A percentile compares a stretch with the other conserved stretches of the same genome.
Conservation (phyloP, 2,329 filamentous ascomycete genomes). For the Colletotrichum paranaense region DNA sequence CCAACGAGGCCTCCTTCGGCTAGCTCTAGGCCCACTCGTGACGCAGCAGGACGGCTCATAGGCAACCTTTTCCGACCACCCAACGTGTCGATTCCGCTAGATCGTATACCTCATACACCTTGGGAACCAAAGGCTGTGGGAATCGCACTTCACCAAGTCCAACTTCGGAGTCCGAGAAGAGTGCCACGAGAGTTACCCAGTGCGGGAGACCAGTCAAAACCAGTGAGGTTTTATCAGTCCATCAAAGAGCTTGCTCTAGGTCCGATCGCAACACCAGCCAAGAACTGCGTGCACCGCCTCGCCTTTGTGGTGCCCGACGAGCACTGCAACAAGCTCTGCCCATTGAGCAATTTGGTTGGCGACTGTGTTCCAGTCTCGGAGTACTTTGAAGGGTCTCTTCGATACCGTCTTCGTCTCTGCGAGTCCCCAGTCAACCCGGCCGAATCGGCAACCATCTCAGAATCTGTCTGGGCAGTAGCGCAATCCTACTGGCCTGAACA, state of each 20-base stretch:
- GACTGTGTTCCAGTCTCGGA: conserved; percentile 49
- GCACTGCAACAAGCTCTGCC: conserved; percentile 49
- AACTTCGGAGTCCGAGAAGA: conserved; percentile 60
- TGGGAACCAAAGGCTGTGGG: conserved; percentile 54
- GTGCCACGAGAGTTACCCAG: conserved; percentile 41
- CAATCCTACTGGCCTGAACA: conserved; percentile 78
- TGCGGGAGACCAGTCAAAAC: not conserved
- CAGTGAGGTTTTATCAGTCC: conserved; percentile 66
- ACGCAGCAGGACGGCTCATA: not conserved
- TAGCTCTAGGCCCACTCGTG: not conserved
- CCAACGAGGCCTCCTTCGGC: not conserved
- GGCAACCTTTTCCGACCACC: conserved; percentile 40
- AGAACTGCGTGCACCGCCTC: conserved; percentile 53
- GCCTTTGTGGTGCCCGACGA: conserved; percentile 57
- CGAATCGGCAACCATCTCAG: conserved; percentile 42
- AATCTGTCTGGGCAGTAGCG: conserved; percentile 70
- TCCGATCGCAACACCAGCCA: conserved; percentile 55
- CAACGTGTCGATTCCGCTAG: conserved; percentile 34
- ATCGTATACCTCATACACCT: conserved; percentile 54
- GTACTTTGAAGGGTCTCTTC: conserved; percentile 64
- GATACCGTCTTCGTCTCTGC: conserved; percentile 78
- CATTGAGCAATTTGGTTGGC: conserved; percentile 41
- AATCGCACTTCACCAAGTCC: conserved; percentile 58
- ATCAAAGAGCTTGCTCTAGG: conserved; percentile 61
- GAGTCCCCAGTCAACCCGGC: conserved; percentile 34